These are phyloP conservation scores for Neurospora hispaniola DNA, from an alignment of 495 filamentous ascomycete species.

Conservation along the genomic window DNA sequence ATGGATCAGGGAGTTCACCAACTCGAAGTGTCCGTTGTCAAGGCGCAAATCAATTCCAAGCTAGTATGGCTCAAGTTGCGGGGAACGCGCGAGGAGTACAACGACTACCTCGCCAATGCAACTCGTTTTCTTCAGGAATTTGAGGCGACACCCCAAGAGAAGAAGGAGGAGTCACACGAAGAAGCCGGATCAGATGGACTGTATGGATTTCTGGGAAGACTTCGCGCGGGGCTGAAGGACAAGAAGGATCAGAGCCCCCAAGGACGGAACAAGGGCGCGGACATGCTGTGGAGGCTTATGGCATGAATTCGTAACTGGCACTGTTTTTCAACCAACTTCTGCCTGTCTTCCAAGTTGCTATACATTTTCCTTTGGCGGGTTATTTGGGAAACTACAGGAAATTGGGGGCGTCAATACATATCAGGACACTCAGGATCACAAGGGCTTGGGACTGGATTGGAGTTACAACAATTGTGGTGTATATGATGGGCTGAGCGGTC, in stretches of 20 bases:
- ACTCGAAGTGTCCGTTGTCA: slow-evolving; percentile 21
- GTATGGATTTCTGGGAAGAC: not conserved
- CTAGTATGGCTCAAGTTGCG: slow-evolving; percentile 38
- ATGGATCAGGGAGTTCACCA: slow-evolving; percentile 20
- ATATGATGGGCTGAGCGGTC: not conserved
- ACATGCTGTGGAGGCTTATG: not conserved
- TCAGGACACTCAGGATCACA: not conserved
- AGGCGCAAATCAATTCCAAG: slow-evolving; percentile 33
- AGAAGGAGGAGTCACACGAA: not conserved
- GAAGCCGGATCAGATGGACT: not conserved
- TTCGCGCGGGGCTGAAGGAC: not conserved
- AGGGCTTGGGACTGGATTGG: not conserved
- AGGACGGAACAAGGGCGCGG: not conserved
- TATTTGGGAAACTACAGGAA: not conserved
- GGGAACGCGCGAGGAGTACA: slow-evolving; percentile 30
- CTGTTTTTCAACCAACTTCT: not conserved
- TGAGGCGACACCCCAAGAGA: not conserved
- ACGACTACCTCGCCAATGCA: slow-evolving; percentile 31
- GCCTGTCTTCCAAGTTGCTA: not conserved
- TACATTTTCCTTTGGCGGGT: not conserved
- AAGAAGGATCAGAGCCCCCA: not conserved
- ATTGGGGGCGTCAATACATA: not conserved
- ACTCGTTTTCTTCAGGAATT: slow-evolving; percentile 18
- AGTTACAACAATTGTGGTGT: not conserved
- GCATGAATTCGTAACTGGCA: not conserved